These are phyloP conservation scores for Elaeagnus macrophylla DNA, from an alignment of 306 rosid species.

Conservation along the genomic window DNA sequence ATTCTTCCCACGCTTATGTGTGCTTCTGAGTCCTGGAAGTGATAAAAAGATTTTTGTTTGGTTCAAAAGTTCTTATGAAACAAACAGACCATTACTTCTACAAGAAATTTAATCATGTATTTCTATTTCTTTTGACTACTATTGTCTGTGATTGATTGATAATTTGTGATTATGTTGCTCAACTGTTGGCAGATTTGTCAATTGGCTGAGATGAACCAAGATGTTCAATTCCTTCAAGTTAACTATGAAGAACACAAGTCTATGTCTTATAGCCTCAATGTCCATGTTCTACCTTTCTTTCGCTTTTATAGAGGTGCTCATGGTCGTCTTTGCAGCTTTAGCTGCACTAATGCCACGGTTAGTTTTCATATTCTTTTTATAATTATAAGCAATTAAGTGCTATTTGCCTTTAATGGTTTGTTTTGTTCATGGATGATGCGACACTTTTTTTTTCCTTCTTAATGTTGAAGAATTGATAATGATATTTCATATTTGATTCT, in stretches of 20 bases:
- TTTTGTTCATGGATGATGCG: too few species aligned
- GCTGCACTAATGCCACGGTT: conserved; percentile 85
- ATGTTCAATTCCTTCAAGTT: conserved; percentile 53
- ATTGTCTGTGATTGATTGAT: not conserved
- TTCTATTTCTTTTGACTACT: not conserved
- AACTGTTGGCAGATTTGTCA: conserved; percentile 70
- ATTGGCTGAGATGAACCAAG: conserved; percentile 56
- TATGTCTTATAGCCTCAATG: conserved; percentile 52
- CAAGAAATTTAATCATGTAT: not conserved
- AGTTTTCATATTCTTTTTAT: conserved; percentile 13
- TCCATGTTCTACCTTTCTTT: conserved; percentile 84
- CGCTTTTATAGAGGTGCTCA: conserved; percentile 73
- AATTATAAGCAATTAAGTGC: not conserved
- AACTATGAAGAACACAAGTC: conserved; percentile 63
- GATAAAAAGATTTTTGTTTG: too few species aligned
- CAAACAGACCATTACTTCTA: not conserved
- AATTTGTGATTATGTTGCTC: conserved; percentile 8
- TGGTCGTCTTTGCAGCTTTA: conserved; percentile 70
- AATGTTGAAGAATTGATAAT: too few species aligned
- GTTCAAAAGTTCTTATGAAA: too few species aligned
- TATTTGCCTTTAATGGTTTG: not conserved
- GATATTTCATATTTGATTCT: too few species aligned
- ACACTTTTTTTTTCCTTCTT: too few species aligned
- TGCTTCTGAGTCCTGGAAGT: too few species aligned
- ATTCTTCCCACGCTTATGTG: too few species aligned